Evolutionary conservation across 75 land plant genomes (phyloP).

Genomic region (Larix kaempferi): DNA sequence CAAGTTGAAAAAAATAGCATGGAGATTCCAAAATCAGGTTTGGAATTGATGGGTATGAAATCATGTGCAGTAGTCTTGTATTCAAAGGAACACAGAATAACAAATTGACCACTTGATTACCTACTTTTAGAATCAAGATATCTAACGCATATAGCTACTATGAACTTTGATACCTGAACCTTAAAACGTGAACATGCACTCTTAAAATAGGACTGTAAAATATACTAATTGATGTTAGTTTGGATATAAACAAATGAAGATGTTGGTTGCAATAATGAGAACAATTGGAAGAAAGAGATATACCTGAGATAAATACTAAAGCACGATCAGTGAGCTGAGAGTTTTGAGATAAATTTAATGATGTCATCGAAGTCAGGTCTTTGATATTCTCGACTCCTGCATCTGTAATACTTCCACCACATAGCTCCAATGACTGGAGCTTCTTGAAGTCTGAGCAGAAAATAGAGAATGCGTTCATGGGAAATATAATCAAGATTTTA

Average conservation of each 20-base stretch:
- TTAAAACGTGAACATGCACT: too few relatives aligned
- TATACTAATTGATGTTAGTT: not conserved
- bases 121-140: not conserved
- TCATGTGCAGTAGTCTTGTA: too few relatives aligned
- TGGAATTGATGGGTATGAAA: not conserved
- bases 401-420: slow-evolving; percentile 96
- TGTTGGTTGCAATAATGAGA: not conserved
- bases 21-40: not conserved
- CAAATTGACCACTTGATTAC: too few relatives aligned
- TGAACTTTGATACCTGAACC: too few relatives aligned
- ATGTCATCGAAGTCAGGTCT: slow-evolving; percentile 71
- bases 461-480: not conserved
- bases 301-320: slow-evolving; percentile 81
- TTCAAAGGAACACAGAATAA: too few relatives aligned
- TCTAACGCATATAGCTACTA: not conserved
- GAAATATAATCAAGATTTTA: not conserved
- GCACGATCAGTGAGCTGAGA: slow-evolving; percentile 73
- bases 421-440: slow-evolving; percentile 83
- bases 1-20: not conserved
- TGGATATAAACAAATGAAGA: not conserved
- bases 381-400: slow-evolving; percentile 90
- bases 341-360: slow-evolving; percentile 91
- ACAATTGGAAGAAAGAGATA: not conserved
- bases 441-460: slow-evolving; percentile 83
- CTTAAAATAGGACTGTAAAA: not conserved